Evolutionary conservation across 2,329 filamentous ascomycete genomes (phyloP), one percentile per base, ranked within the genome.

Genomic region (Nigrospora sphaerica): DNA sequence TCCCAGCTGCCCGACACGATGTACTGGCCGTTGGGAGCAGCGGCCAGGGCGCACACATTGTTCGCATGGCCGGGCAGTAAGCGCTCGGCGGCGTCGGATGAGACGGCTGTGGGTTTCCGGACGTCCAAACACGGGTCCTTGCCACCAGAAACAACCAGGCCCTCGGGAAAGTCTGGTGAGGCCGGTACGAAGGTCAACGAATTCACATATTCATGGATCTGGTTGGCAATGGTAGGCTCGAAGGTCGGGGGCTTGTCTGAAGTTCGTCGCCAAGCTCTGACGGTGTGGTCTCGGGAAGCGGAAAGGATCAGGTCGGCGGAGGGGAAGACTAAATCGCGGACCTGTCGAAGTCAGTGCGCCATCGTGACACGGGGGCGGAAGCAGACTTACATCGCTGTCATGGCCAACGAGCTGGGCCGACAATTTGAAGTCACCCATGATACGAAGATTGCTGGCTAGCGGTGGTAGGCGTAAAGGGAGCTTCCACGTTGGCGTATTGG

Each of bases 1-100:
- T 98, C 93, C 93, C 93, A 98, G 57, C 91, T 88, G 32, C 92
- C 93, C 54, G 92, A 97, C 40, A 96, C 83, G 36, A 97, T 75
- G 63, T 82, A 88, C 39, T 71, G 78, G 2, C 84, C 85, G 49
- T 83, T 78, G 1, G 85, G 78, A 43, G 84, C 85, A 14, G 88
- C 83, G 58, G 95, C 88, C 39, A 98, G 69, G 10, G 91, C 78
- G 63, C 92, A 96, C 39, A 98, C 83, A 58, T 97, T 97, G 63
- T 86, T 80, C 17, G 80, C 77, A 62, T 98, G 93, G 12, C 93
- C 92, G 43, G 95, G 72, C 11, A 98, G 76, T 51, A 97, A 75
- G 18, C 88, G 85, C 55, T 95, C 88, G 10, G 92, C 88, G 66
- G 92, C 85, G 54, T 90, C 85, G 32, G 83, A 77, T 1, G 84